These are phyloP conservation scores for Tubosaeta sp. DNA, from an alignment of 768 basidiomycete species.

Conservation along the genomic window DNA sequence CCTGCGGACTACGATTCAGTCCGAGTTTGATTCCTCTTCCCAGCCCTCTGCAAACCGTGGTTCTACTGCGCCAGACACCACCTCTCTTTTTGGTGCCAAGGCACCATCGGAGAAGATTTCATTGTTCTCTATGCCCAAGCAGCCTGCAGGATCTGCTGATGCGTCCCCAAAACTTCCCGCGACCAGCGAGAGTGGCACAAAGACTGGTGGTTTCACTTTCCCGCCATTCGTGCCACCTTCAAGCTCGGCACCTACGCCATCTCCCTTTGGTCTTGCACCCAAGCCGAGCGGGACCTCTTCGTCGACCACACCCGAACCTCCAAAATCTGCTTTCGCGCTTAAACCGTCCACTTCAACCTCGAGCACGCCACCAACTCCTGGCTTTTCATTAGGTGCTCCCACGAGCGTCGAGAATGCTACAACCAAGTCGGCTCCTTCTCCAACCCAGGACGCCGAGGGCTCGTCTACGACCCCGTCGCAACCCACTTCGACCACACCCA, in stretches of 20 bases:
- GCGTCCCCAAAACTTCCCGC: slow-evolving; percentile 7
- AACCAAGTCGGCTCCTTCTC: slow-evolving; percentile 3
- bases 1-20: slow-evolving; percentile 50
- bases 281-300: slow-evolving; percentile 18
- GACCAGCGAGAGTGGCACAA: slow-evolving; percentile 17
- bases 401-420: slow-evolving; percentile 6
- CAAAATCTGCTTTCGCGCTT: slow-evolving; percentile 31
- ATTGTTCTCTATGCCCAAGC: slow-evolving; percentile 32
- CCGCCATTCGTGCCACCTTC: slow-evolving; percentile 22
- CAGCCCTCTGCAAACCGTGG: slow-evolving; percentile 8
- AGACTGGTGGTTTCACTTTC: slow-evolving; percentile 22
- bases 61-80: slow-evolving; percentile 7
- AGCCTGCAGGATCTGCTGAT: slow-evolving; percentile 24
- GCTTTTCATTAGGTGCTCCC: slow-evolving; percentile 18
- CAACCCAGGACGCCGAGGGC: slow-evolving; percentile 11
- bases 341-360: slow-evolving; percentile 4
- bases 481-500: slow-evolving; percentile 10
- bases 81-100: slow-evolving; percentile 11
- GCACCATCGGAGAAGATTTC: slow-evolving; percentile 15
- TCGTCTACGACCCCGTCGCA: slow-evolving; percentile 4
- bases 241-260: slow-evolving; percentile 5
- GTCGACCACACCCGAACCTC: slow-evolving; percentile 16
- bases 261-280: slow-evolving; percentile 12
- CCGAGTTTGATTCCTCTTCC: slow-evolving; percentile 44
- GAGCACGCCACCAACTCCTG: slow-evolving; percentile 5